Conservation (phyloP, 179 eudicot species). For the Beta lomatogona region DNA sequence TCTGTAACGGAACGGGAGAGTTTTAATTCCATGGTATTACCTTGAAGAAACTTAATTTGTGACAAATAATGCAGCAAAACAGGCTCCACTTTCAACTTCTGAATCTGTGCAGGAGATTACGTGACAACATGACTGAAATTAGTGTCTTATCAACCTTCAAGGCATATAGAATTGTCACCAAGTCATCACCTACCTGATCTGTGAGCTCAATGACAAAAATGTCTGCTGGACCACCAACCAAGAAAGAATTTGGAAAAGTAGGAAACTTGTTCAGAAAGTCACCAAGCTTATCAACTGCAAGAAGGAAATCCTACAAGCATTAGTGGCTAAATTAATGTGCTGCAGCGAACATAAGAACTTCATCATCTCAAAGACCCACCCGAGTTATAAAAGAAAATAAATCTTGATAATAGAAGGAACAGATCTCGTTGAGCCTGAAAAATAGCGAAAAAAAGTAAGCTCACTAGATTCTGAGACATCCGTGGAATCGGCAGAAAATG, state of each 20-base stretch:
- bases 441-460: slow-evolving; percentile 9
- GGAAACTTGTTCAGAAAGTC: slow-evolving; percentile 75
- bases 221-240: slow-evolving; percentile 87
- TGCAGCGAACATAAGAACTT: slow-evolving; percentile 1
- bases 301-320: slow-evolving; percentile 25
- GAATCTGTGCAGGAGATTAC: slow-evolving; percentile 55
- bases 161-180: background rate
- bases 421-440: slow-evolving; percentile 83
- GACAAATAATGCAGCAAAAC: slow-evolving; percentile 88
- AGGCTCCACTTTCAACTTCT: slow-evolving; percentile 92
- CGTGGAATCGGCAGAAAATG: slow-evolving; percentile 4
- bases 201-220: slow-evolving; percentile 81
- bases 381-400: slow-evolving; percentile 69
- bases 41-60: slow-evolving; percentile 68
- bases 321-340: background rate
- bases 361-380: slow-evolving; percentile 43
- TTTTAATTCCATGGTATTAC: no score
- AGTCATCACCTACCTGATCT: slow-evolving; percentile 64
- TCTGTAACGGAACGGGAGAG: no score
- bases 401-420: slow-evolving; percentile 84
- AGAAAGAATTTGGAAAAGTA: slow-evolving; percentile 78
- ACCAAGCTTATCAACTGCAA: slow-evolving; percentile 69
- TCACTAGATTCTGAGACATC: background rate
- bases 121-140: slow-evolving; percentile 11
- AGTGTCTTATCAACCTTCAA: slow-evolving; percentile 8